phyloP scores from a whole-genome alignment of 768 basidiomycete genomes.

The Kwoniella botswanensis region DNA sequence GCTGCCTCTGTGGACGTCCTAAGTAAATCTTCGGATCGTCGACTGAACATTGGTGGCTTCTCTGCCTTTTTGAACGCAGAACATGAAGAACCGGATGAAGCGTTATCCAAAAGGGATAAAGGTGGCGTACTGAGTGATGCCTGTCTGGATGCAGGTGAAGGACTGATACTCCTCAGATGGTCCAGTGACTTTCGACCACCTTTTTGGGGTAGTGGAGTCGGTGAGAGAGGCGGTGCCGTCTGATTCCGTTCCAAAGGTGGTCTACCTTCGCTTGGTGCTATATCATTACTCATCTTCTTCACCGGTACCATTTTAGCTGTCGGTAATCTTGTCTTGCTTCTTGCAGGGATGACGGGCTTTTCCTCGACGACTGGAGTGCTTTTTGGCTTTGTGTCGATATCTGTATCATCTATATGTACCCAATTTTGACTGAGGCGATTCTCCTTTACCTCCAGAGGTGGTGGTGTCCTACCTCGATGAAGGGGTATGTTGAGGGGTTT shows the following conservation, averaged over 20 bases:
- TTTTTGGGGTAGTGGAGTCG: slow-evolving; percentile 12
- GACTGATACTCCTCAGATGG: slow-evolving; percentile 34
- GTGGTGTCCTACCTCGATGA: slow-evolving; percentile 9
- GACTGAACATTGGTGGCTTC: slow-evolving; percentile 27
- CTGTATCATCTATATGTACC: slow-evolving; percentile 30
- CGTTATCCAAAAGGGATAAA: slow-evolving; percentile 19
- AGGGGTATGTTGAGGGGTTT: slow-evolving; percentile 12
- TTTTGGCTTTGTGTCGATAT: neutral
- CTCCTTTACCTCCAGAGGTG: slow-evolving; percentile 27
- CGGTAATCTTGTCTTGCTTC: slow-evolving; percentile 10
- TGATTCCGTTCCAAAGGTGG: slow-evolving; percentile 41
- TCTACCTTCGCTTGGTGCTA: slow-evolving; percentile 26
- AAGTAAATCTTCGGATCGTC: slow-evolving; percentile 42
- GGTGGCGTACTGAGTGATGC: slow-evolving; percentile 42
- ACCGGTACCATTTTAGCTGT: slow-evolving; percentile 40
- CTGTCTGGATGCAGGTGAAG: slow-evolving; percentile 28
- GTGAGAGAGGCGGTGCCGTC: slow-evolving; percentile 40
- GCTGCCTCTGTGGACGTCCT: slow-evolving; percentile 24
- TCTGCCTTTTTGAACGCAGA: slow-evolving; percentile 5
- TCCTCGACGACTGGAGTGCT: neutral
- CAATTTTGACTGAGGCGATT: slow-evolving; percentile 47
- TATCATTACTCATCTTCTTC: slow-evolving; percentile 24
- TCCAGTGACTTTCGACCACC: slow-evolving; percentile 35
- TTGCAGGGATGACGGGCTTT: slow-evolving; percentile 15
- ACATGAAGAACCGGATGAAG: neutral